A percentile compares a stretch with the other conserved stretches of the same genome.
Conservation (phyloP, 2,329 filamentous ascomycete species). For the Volutella citrinella region DNA sequence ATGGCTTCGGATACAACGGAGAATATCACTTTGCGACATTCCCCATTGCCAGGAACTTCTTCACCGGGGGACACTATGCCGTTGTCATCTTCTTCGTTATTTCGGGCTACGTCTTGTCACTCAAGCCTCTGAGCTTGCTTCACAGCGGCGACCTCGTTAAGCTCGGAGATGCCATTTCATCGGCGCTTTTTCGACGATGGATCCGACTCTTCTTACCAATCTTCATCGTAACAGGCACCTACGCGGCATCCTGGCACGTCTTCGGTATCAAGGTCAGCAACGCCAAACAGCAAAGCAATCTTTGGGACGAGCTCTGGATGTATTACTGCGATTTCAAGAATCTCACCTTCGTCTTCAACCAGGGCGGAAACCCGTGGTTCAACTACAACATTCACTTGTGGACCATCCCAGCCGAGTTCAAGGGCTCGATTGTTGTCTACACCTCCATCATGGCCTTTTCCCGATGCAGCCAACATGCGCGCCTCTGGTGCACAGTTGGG, state of each 20-base stretch:
- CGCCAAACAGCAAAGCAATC: constrained; percentile 36
- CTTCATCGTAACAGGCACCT: constrained; percentile 52
- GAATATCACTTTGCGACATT: constrained; percentile 49
- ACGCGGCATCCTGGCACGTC: constrained; percentile 48
- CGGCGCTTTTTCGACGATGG: constrained; percentile 48
- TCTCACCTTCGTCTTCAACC: constrained; percentile 64
- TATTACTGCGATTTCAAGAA: constrained; percentile 61
- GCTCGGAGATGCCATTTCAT: constrained; percentile 43
- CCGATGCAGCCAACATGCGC: constrained; percentile 49
- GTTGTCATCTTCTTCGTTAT: constrained; percentile 57
- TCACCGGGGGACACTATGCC: constrained; percentile 60
- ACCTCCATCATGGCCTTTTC: constrained; percentile 55
- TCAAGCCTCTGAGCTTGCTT: constrained; percentile 47
- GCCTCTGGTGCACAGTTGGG: constrained; percentile 50
- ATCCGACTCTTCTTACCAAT: constrained; percentile 49
- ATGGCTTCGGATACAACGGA: constrained; percentile 48
- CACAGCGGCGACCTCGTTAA: constrained; percentile 39
- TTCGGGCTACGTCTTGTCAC: constrained; percentile 54
- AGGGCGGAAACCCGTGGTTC: constrained; percentile 52
- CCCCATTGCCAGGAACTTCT: constrained; percentile 57
- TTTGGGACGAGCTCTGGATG: constrained; percentile 47
- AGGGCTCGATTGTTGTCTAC: constrained; percentile 63
- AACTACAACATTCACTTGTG: constrained; percentile 56
- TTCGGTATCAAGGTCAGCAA: constrained; percentile 45
- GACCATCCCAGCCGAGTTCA: constrained; percentile 63